A percentile compares a stretch with the other conserved stretches of the same genome.
Evolutionary conservation across 148 eudicot genomes (phyloP).

Genomic region (Diospyros lotus): DNA sequence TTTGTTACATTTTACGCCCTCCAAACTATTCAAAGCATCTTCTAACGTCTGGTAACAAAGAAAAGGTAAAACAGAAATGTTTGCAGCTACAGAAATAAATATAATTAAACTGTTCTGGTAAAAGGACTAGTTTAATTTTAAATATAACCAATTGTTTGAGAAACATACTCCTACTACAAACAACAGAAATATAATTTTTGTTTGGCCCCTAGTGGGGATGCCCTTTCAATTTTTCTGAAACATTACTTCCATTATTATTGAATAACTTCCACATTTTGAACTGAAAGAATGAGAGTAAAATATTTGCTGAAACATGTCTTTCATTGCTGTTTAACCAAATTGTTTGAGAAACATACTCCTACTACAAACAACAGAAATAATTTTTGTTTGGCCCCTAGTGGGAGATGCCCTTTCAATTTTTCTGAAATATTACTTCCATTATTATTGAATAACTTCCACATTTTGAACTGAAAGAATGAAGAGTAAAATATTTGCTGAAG

Average conservation of each 20-base stretch:
- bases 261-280: too few species aligned
- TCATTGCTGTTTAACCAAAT: not conserved
- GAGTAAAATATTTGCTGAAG: not conserved
- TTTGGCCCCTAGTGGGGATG: too few species aligned
- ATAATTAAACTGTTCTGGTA: not conserved
- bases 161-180: not conserved
- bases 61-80: not conserved
- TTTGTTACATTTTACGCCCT: constrained; percentile 87
- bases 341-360: not conserved
- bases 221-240: too few species aligned
- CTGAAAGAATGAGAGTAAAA: not conserved
- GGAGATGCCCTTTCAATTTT: too few species aligned
- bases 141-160: not conserved
- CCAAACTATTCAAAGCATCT: constrained; percentile 77
- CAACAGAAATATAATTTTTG: not conserved
- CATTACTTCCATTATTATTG: too few species aligned
- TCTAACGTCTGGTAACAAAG: constrained; percentile 52
- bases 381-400: too few species aligned
- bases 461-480: too few species aligned
- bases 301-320: not conserved
- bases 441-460: too few species aligned
- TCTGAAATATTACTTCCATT: too few species aligned
- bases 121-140: not conserved
- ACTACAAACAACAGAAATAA: not conserved
- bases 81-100: not conserved